Base-by-base conservation (phyloP, 352 stramenopile genomes). In the Pythium rishiriense region DNA sequence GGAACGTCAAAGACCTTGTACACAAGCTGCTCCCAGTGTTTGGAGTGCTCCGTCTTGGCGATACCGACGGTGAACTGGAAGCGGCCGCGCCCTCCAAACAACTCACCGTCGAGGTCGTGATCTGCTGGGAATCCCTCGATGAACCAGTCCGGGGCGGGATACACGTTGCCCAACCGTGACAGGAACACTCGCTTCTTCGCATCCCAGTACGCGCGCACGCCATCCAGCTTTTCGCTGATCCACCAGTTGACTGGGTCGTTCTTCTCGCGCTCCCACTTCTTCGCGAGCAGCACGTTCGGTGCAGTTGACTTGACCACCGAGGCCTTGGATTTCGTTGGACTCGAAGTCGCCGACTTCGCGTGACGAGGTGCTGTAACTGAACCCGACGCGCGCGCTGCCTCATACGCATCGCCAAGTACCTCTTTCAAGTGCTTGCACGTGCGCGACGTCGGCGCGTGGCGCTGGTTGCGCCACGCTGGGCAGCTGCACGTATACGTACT, bases 191-290 rank as follows among this genome's bases (percentile, higher is more conserved):
- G 76, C 47, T 82, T 78, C 24, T 64, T 62, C 2, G 76, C 79
- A 58, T 87, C 64, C 82, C 83, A 89, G 58, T 70, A 87, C 17
- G 80, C 81, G 17, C 84, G 81, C 28, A 93, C 76, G 19, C 84
- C 84, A 45, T 93, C 84, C 25, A 93, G 60, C 60, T 93, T 93
- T 57, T 93, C 84, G 47, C 78, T 90, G 46, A 93, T 85, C 76
- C 77, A 89, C 84, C 84, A 93, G 26, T 62, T 61, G 2, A 77
- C 66, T 0, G 79, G 76, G 48, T 89, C 63, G 48, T 91, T 53
- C 62, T 86, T 88, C 37, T 81, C 64, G 3, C 74, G 75, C 19
- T 93, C 81, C 75, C 78, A 90, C 64, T 89, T 90, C 51, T 87
- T 79, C 19, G 80, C 79, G 26, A 90, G 60, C 42, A 91, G 69